Evolutionary conservation across 371 early-diverging fungal species (phyloP).

Genomic region (Apophysomyces sp.): DNA sequence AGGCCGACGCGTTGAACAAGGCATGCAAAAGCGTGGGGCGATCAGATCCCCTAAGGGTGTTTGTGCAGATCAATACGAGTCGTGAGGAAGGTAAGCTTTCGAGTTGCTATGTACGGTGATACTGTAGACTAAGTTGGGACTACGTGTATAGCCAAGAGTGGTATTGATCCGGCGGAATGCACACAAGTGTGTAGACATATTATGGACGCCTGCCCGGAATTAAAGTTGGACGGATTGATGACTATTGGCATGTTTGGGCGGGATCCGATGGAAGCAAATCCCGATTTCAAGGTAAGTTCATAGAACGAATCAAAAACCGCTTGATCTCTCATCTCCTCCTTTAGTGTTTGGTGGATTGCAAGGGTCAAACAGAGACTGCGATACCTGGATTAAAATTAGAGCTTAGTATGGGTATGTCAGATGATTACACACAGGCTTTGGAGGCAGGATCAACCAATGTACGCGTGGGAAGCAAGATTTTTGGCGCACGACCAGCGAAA

Average conservation of each 20-base stretch:
- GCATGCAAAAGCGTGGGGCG: constrained; percentile 54
- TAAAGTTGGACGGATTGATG: constrained; percentile 88
- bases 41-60: constrained; percentile 66
- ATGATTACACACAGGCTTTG: constrained; percentile 85
- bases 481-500: constrained; percentile 66
- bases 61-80: constrained; percentile 95
- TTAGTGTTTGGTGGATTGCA: constrained; percentile 48
- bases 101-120: neutral
- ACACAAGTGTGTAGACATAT: constrained; percentile 63
- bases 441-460: constrained; percentile 87
- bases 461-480: constrained; percentile 88
- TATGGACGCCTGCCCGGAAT: constrained; percentile 59
- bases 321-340: neutral
- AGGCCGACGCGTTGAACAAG: constrained; percentile 81
- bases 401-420: constrained; percentile 98
- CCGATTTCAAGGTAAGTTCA: constrained; percentile 76
- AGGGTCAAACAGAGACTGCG: constrained; percentile 20
- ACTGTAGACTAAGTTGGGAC: no score
- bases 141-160: constrained; percentile 86
- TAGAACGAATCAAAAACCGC: neutral
- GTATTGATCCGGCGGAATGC: constrained; percentile 56
- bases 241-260: constrained; percentile 85
- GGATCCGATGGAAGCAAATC: constrained; percentile 64
- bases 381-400: constrained; percentile 52
- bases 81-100: constrained; percentile 73